A percentile compares a stretch with the other conserved stretches of the same genome.
Conservation (phyloP, 306 rosid genomes). For the Cicer chorassanicum region DNA sequence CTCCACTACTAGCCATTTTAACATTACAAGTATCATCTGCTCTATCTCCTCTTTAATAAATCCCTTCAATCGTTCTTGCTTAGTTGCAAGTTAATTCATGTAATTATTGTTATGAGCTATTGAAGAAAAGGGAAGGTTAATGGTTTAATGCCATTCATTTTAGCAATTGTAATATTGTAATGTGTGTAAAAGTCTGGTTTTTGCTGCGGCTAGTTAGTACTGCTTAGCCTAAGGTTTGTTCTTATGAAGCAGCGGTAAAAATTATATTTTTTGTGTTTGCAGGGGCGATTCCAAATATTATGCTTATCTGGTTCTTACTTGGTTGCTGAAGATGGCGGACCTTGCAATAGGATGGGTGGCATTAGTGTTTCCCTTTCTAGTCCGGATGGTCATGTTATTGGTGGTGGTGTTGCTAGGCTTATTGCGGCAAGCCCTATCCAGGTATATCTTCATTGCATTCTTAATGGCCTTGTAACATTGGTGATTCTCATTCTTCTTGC, state of each 20-base stretch:
- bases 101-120: constrained; percentile 29
- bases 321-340: constrained; percentile 95
- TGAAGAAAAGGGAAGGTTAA: too few relatives aligned
- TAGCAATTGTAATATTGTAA: neutral
- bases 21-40: constrained; percentile 19
- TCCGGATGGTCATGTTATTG: constrained; percentile 84
- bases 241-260: constrained; percentile 3
- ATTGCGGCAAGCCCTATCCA: constrained; percentile 84
- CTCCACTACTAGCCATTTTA: neutral
- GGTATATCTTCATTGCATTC: constrained; percentile 60
- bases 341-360: constrained; percentile 82
- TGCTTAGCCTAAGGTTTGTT: constrained; percentile 18
- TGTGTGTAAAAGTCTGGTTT: neutral
- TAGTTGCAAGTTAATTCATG: constrained; percentile 17
- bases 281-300: constrained; percentile 94
- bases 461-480: neutral
- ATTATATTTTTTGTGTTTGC: constrained; percentile 32
- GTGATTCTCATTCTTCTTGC: constrained; percentile 14
- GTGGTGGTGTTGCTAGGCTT: constrained; percentile 84
- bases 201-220: constrained; percentile 17
- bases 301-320: constrained; percentile 94
- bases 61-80: neutral
- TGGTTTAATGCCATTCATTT: neutral
- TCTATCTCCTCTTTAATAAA: constrained; percentile 14
- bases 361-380: constrained; percentile 83